A percentile compares a stretch with the other conserved stretches of the same genome.
Conservation (phyloP, 148 eudicot species). For the Amaranthus hypochondriacus region DNA sequence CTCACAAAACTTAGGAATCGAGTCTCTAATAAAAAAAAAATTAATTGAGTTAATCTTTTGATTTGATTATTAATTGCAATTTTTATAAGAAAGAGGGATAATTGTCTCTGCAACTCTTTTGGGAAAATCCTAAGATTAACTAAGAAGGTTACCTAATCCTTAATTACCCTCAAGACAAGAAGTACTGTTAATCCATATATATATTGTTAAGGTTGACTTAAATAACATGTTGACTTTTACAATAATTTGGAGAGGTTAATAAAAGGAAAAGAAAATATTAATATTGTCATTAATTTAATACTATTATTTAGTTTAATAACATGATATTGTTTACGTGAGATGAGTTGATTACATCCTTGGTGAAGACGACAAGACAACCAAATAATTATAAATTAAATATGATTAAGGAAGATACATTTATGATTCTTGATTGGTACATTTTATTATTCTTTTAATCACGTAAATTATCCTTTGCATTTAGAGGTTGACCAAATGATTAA, state of each 20-base stretch:
- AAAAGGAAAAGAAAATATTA: not conserved
- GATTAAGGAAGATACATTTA: conserved; percentile 7
- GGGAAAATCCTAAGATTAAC: too few species aligned
- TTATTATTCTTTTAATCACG: not conserved
- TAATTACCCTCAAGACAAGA: too few species aligned
- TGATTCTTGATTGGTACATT: conserved; percentile 19
- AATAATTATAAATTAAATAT: not conserved
- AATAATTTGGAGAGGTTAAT: not conserved
- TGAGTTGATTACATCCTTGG: conserved; percentile 1
- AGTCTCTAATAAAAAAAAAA: too few species aligned
- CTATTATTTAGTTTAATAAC: not conserved
- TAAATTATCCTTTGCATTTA: not conserved
- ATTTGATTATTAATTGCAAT: too few species aligned
- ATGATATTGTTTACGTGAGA: not conserved
- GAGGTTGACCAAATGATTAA: conserved; percentile 8
- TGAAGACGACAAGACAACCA: conserved; percentile 14
- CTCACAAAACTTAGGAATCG: too few species aligned
- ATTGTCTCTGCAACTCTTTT: too few species aligned
- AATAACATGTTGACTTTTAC: not conserved
- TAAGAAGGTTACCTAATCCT: too few species aligned
- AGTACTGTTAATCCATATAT: not conserved
- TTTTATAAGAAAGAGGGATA: too few species aligned
- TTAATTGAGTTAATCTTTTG: too few species aligned
- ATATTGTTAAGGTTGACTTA: not conserved
- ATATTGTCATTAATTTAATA: not conserved